Conservation (phyloP, 495 filamentous ascomycete genomes). For the Hypoxylon fuscum region DNA sequence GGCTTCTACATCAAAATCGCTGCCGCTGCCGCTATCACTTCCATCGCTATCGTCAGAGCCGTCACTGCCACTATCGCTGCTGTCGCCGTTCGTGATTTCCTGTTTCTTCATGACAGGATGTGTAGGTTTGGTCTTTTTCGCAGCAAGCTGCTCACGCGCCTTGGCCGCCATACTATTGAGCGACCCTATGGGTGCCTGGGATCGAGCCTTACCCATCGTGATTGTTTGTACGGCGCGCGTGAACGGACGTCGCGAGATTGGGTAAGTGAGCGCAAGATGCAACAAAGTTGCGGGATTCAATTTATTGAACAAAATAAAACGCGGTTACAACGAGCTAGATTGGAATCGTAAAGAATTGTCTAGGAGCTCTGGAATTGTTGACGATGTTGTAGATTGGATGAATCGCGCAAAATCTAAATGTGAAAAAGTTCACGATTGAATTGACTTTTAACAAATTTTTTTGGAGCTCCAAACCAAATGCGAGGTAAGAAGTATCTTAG, state of each 20-base stretch:
- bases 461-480: slow-evolving; percentile 19
- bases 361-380: too few relatives aligned
- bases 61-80: slow-evolving; percentile 26
- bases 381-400: not conserved
- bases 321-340: too few relatives aligned
- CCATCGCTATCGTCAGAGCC: slow-evolving; percentile 26
- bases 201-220: slow-evolving; percentile 21
- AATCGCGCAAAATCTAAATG: not conserved
- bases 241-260: not conserved
- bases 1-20: slow-evolving; percentile 40
- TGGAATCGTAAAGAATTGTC: too few relatives aligned
- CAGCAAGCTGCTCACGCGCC: slow-evolving; percentile 21
- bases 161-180: slow-evolving; percentile 16
- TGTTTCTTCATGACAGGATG: not conserved
- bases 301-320: not conserved
- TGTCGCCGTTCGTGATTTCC: slow-evolving; percentile 28
- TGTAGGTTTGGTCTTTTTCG: slow-evolving; percentile 17
- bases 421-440: slow-evolving; percentile 22
- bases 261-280: not conserved
- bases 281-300: not conserved
- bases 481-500: too few relatives aligned
- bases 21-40: slow-evolving; percentile 41
- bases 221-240: slow-evolving; percentile 9
- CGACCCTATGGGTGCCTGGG: slow-evolving; percentile 14
- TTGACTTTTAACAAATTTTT: slow-evolving; percentile 26